Conservation (phyloP, 768 basidiomycete genomes). For the Lentinula raphanica region DNA sequence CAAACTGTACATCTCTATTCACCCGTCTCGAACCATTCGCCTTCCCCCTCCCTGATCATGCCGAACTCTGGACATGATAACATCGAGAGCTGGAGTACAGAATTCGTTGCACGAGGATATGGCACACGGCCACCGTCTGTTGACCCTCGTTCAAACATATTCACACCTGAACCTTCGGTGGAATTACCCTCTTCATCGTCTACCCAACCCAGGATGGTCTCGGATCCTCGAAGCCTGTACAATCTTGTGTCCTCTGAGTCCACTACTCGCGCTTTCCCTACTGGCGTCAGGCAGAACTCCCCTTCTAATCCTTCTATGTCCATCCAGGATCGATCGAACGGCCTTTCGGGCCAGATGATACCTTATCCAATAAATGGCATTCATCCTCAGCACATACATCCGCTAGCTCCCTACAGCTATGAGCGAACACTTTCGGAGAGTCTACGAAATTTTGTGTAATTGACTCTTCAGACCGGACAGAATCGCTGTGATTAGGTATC, state of each 20-base stretch:
- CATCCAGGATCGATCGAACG: background rate
- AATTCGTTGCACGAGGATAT: background rate
- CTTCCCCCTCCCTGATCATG: background rate
- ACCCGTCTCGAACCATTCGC: background rate
- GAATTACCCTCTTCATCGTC: background rate
- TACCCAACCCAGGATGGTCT: background rate
- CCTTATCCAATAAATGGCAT: background rate
- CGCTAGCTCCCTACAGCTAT: background rate
- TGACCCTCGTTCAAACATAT: background rate
- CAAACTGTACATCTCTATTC: background rate
- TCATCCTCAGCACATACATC: background rate
- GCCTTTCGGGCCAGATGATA: background rate
- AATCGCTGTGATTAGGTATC: too few relatives aligned
- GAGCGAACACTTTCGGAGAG: slow-evolving; percentile 1
- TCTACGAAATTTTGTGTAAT: background rate
- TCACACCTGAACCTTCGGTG: background rate
- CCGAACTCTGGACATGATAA: background rate
- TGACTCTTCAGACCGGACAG: too few relatives aligned
- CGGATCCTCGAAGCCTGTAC: background rate
- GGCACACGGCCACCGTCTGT: background rate
- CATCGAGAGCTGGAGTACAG: background rate
- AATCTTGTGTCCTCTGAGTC: background rate
- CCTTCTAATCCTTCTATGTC: background rate
- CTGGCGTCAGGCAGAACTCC: background rate
- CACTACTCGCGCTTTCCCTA: too few relatives aligned